Conservation (phyloP, 306 rosid species). For the Citrullus amarus region DNA sequence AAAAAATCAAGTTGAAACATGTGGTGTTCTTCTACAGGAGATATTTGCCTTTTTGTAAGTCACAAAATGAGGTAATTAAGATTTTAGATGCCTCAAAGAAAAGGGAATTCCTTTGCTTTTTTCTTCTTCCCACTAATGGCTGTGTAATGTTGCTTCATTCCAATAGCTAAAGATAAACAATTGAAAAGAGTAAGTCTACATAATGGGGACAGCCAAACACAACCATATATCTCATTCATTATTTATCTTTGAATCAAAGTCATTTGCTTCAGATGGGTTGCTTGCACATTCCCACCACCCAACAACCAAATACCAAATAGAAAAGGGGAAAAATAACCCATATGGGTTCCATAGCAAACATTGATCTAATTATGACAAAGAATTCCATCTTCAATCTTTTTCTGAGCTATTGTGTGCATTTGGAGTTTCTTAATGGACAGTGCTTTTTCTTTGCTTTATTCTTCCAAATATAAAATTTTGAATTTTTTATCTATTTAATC, state of each 20-base stretch:
- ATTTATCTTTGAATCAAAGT: slow-evolving; percentile 49
- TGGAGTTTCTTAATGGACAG: slow-evolving; percentile 32
- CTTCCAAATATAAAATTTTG: slow-evolving; percentile 8
- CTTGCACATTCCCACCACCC: slow-evolving; percentile 20
- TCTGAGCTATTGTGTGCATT: slow-evolving; percentile 26
- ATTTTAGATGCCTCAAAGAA: neutral
- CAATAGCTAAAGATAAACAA: slow-evolving; percentile 8
- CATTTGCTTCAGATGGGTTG: slow-evolving; percentile 29
- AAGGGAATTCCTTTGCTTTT: neutral
- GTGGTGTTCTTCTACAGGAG: neutral
- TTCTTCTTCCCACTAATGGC: neutral
- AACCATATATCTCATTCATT: slow-evolving; percentile 28
- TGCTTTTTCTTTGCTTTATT: slow-evolving; percentile 50
- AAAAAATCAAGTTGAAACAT: neutral
- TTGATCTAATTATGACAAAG: slow-evolving; percentile 3
- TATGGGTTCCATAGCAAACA: neutral
- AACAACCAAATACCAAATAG: neutral
- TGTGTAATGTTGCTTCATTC: slow-evolving; percentile 4
- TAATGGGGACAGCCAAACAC: slow-evolving; percentile 28
- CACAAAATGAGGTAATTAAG: slow-evolving; percentile 4
- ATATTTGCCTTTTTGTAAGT: neutral
- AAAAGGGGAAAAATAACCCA: neutral
- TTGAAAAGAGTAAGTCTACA: neutral
- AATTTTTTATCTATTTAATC: no score
- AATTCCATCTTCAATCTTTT: slow-evolving; percentile 27